Evolutionary conservation across 2,329 filamentous ascomycete genomes (phyloP).

Genomic region (Penicillium expansum): DNA sequence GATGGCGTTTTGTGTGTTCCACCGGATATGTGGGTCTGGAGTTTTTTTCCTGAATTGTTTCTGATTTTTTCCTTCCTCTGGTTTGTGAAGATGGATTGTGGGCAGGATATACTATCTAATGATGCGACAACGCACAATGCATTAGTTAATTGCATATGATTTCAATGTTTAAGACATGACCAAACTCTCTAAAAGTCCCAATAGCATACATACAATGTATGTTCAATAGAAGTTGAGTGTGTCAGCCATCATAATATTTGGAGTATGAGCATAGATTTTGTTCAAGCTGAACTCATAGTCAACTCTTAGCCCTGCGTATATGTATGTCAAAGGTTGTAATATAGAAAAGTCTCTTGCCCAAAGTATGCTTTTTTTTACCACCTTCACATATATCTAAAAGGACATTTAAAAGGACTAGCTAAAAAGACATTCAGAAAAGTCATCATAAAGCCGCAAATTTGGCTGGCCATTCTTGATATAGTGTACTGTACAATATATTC

Average conservation of each 20-base stretch:
- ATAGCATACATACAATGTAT: neutral
- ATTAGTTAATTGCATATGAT: conserved; percentile 7
- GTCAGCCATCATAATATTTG: neutral
- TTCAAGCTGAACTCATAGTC: neutral
- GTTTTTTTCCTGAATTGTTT: conserved; percentile 13
- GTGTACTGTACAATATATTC: too few relatives aligned
- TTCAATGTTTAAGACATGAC: neutral
- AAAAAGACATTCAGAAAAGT: too few relatives aligned
- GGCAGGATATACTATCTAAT: conserved; percentile 10
- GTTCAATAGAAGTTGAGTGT: neutral
- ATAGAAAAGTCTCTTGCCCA: too few relatives aligned
- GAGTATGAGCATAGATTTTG: neutral
- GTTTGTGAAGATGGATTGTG: conserved; percentile 1
- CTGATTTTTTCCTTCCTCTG: neutral
- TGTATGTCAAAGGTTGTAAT: too few relatives aligned
- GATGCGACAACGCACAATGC: conserved; percentile 3
- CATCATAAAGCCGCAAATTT: too few relatives aligned
- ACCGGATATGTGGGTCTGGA: conserved; percentile 13
- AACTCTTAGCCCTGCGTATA: too few relatives aligned
- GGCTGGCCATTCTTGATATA: too few relatives aligned
- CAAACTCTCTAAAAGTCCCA: neutral
- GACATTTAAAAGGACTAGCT: too few relatives aligned
- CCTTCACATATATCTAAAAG: too few relatives aligned
- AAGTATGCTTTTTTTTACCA: too few relatives aligned
- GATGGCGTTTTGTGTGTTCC: conserved; percentile 24